Conservation (phyloP, 1,284 basidiomycete genomes). For the Naganishia sp. region DNA sequence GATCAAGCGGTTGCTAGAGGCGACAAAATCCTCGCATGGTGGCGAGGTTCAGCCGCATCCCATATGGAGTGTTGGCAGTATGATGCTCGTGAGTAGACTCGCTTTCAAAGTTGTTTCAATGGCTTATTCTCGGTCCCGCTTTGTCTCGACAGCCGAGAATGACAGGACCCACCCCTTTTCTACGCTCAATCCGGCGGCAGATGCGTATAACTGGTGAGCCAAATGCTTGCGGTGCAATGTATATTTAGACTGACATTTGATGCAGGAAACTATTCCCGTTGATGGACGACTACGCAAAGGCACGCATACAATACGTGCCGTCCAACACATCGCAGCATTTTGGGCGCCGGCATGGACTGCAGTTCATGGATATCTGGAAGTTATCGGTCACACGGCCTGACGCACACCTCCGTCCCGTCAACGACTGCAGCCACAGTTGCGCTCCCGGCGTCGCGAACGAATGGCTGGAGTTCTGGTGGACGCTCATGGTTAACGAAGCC, state of each 20-base stretch:
- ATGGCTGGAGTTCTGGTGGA: constrained; percentile 27
- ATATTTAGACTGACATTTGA: neutral
- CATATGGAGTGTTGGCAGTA: constrained; percentile 22
- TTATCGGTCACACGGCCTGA: constrained; percentile 25
- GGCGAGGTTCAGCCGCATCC: constrained; percentile 5
- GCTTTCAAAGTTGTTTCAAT: too few relatives aligned
- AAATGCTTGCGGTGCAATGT: neutral
- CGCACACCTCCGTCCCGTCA: constrained; percentile 13
- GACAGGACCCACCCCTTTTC: constrained; percentile 16
- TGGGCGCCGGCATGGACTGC: neutral
- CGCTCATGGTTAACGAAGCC: constrained; percentile 26
- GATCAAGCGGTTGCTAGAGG: neutral
- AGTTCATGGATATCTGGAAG: constrained; percentile 29
- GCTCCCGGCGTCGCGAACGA: constrained; percentile 7
- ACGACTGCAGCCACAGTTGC: constrained; percentile 27
- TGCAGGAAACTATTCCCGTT: constrained; percentile 14
- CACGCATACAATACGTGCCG: constrained; percentile 11
- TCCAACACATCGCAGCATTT: constrained; percentile 4
- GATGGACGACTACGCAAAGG: constrained; percentile 13
- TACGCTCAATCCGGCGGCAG: constrained; percentile 6
- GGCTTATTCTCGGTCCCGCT: neutral
- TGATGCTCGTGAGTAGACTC: neutral
- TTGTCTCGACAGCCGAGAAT: constrained; percentile 7
- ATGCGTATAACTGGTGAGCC: constrained; percentile 18
- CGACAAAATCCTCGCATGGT: constrained; percentile 14